phyloP scores from a whole-genome alignment of 2,329 filamentous ascomycete species.

The Fusarium decemcellulare region DNA sequence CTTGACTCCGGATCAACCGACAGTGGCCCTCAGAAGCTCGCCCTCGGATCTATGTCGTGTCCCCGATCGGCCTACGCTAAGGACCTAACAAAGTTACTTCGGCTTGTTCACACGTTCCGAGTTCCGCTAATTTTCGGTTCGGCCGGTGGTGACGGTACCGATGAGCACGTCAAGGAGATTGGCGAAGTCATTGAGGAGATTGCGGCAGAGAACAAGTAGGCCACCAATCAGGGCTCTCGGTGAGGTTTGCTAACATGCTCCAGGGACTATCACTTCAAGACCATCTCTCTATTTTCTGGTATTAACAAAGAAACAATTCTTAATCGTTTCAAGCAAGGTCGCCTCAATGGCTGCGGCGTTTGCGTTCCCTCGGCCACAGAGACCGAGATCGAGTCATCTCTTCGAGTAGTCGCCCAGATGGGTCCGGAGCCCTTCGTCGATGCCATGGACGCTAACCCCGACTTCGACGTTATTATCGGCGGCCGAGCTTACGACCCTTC shows the following conservation, averaged over 20 bases:
- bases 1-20: constrained; percentile 55
- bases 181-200: constrained; percentile 53
- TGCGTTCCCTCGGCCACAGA: constrained; percentile 57
- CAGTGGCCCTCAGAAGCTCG: constrained; percentile 58
- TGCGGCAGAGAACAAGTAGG: constrained; percentile 22
- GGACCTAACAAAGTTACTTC: constrained; percentile 58
- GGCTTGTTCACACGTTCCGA: constrained; percentile 49
- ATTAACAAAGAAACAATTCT: constrained; percentile 53
- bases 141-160: constrained; percentile 63
- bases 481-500: constrained; percentile 60
- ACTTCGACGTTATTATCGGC: constrained; percentile 63
- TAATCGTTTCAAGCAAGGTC: constrained; percentile 46
- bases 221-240: accelerated
- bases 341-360: constrained; percentile 55
- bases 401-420: constrained; percentile 61
- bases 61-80: constrained; percentile 56
- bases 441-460: constrained; percentile 56
- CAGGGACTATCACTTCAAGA: constrained; percentile 48
- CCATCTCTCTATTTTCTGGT: constrained; percentile 55
- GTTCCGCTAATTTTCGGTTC: constrained; percentile 60
- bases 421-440: constrained; percentile 60
- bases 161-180: constrained; percentile 59
- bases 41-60: constrained; percentile 57
- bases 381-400: constrained; percentile 54
- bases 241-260: accelerated